Base-by-base conservation (phyloP, 768 basidiomycete genomes). In the Coprinopsis sp. region DNA sequence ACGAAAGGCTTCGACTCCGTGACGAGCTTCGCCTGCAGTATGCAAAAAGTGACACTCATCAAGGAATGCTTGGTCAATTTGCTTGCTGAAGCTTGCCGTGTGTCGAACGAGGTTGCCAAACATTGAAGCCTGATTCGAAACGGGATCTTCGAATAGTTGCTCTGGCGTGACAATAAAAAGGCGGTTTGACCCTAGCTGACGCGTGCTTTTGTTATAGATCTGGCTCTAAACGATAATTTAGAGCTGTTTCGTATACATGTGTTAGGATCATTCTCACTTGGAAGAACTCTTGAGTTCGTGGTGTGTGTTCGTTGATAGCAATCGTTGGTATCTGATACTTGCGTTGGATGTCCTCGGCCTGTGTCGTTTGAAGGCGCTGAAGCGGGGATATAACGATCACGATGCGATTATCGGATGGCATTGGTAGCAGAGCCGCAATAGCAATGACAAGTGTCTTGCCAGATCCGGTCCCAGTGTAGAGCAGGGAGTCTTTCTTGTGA, bases 361-460 rank as follows among this genome's bases (percentile, higher is more conserved):
- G 40, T 18, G 40, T 13, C 14, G 16, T 25, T 42, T 45, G 59
- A 22, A 55, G 57, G n/a, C 37, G 47, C 47, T 57, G 65, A 16
- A 62, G 39, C 0, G 58, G 58, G 8, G 55, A 57, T 14, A 63
- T 51, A 0, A 51, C 50, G 19, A 57, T n/a, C 12, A 49, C 41
- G 38, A 57, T 27, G 11, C 24, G 11, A n/a, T 47, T 5, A 6
- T 51, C 40, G 39, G 37, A 21, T 13, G 54, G 50, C 12, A 51
- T 36, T 40, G 58, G 46, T 12, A 64, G 50, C 2, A 64, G 52
- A 22, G 58, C 50, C 16, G 38, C 55, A 2, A 67, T 47, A 10
- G 57, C 58, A 11, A 58, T 59, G 2, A 56, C 54, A 1, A 67
- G 42, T 7, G 61, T 64, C 49, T 67, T 65, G 4, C 62, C 60